phyloP scores from a whole-genome alignment of 208 protist genomes.

The Leishmania mexicana region DNA sequence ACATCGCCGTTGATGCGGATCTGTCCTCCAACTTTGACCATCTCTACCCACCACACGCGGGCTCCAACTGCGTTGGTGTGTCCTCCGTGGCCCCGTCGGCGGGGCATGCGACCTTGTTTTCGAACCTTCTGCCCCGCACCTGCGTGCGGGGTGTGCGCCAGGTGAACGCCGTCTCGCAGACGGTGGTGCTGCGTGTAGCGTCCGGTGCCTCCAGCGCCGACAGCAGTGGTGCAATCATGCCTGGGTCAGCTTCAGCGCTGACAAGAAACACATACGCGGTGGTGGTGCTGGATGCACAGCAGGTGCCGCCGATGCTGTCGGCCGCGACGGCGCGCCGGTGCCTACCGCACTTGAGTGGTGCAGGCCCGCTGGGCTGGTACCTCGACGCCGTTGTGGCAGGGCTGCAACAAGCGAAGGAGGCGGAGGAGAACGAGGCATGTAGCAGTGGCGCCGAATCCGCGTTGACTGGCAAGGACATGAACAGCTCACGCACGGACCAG shows the following conservation, averaged over 20 bases:
- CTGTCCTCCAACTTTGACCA: slow-evolving; percentile 16
- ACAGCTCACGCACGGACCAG: neutral
- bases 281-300: slow-evolving; percentile 30
- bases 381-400: slow-evolving; percentile 28
- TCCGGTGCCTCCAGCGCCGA: neutral
- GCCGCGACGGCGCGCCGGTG: slow-evolving; percentile 20
- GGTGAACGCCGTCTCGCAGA: slow-evolving; percentile 33
- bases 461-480: neutral
- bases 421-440: neutral
- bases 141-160: neutral
- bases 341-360: slow-evolving; percentile 24
- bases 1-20: slow-evolving; percentile 24
- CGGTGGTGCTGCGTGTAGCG: slow-evolving; percentile 12
- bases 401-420: neutral
- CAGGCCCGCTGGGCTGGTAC: slow-evolving; percentile 28
- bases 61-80: neutral
- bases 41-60: neutral
- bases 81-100: neutral
- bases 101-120: neutral
- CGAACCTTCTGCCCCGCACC: slow-evolving; percentile 12
- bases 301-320: slow-evolving; percentile 27
- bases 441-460: neutral
- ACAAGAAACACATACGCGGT: slow-evolving; percentile 11
- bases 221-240: neutral
- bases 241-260: slow-evolving; percentile 1